Percentiles rank a stretch among this genome's conserved stretches.
Evolutionary conservation across 2,329 filamentous ascomycete genomes (phyloP).

Genomic region (Plenodomus biglobosus): DNA sequence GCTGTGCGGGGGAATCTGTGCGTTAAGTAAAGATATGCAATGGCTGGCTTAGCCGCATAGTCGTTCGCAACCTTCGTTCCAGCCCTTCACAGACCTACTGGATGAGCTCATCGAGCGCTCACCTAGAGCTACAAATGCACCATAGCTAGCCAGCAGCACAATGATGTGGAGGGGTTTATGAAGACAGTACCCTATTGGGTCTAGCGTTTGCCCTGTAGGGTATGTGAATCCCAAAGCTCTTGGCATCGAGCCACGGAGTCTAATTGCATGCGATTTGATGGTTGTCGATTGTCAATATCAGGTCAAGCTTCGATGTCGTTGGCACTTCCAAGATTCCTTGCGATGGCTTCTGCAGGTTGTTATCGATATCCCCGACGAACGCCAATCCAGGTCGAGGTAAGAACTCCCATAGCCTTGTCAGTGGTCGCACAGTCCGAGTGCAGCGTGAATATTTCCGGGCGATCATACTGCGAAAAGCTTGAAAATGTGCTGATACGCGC

Average conservation of each 20-base stretch:
- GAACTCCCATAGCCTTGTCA: neutral
- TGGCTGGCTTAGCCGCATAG: neutral
- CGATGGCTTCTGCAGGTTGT: constrained; percentile 9
- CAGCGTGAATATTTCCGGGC: neutral
- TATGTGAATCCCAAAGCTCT: constrained; percentile 35
- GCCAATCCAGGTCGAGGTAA: neutral
- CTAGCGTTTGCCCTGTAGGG: constrained; percentile 34
- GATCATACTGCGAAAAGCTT: neutral
- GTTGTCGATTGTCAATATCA: constrained; percentile 5
- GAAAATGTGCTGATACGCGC: neutral
- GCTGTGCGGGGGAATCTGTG: constrained; percentile 9
- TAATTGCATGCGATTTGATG: constrained; percentile 3
- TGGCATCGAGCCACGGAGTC: constrained; percentile 11
- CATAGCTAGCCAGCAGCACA: constrained; percentile 12
- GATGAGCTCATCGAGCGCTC: constrained; percentile 1
- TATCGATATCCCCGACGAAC: constrained; percentile 7
- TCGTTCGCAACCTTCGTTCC: neutral
- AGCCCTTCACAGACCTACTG: constrained; percentile 4
- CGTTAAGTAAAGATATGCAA: constrained; percentile 12
- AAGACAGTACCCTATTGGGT: constrained; percentile 20
- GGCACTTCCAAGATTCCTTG: constrained; percentile 17
- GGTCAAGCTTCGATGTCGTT: constrained; percentile 7
- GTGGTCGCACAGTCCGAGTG: neutral
- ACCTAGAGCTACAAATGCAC: constrained; percentile 9
- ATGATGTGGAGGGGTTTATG: constrained; percentile 26